Percentiles rank a stretch among this genome's conserved stretches.
Conservation (phyloP, 2,329 filamentous ascomycete genomes). For the Orbilia javanica region DNA sequence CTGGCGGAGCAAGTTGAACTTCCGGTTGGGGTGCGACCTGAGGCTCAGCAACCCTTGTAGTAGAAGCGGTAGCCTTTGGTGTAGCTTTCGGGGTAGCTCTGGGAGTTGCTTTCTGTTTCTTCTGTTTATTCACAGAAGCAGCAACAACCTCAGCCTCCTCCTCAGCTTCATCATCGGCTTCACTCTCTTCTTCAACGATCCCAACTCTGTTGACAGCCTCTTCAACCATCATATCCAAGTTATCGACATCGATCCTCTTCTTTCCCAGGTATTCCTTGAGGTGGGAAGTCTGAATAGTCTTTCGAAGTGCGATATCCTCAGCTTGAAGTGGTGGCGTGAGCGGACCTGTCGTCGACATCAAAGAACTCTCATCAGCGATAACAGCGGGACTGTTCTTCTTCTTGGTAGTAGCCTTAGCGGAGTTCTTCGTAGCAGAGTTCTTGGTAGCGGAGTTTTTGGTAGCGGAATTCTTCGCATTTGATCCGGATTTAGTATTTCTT, state of each 20-base stretch:
- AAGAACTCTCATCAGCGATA: conserved; percentile 2
- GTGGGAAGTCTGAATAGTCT: conserved; percentile 60
- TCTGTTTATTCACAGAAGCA: conserved; percentile 20
- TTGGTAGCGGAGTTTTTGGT: conserved; percentile 3
- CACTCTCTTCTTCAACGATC: conserved; percentile 59
- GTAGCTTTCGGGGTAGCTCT: neutral
- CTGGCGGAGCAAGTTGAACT: neutral
- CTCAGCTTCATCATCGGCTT: conserved; percentile 58
- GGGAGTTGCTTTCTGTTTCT: neutral
- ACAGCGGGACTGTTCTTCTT: conserved; percentile 30
- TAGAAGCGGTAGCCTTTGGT: neutral
- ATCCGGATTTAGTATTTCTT: conserved; percentile 4
- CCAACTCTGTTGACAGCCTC: conserved; percentile 60
- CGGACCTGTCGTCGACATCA: conserved; percentile 55
- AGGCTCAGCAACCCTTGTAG: neutral
- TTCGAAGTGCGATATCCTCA: conserved; percentile 45
- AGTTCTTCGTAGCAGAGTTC: conserved; percentile 15
- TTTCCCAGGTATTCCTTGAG: conserved; percentile 60
- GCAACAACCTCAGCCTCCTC: conserved; percentile 7
- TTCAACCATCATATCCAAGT: conserved; percentile 61
- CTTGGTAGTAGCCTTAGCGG: conserved; percentile 23
- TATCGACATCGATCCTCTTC: conserved; percentile 60
- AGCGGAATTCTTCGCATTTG: conserved; percentile 25
- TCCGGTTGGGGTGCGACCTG: conserved; percentile 5
- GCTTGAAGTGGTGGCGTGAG: conserved; percentile 60